phyloP scores from a whole-genome alignment of 2,329 filamentous ascomycete species.

The Fusarium euwallaceae region DNA sequence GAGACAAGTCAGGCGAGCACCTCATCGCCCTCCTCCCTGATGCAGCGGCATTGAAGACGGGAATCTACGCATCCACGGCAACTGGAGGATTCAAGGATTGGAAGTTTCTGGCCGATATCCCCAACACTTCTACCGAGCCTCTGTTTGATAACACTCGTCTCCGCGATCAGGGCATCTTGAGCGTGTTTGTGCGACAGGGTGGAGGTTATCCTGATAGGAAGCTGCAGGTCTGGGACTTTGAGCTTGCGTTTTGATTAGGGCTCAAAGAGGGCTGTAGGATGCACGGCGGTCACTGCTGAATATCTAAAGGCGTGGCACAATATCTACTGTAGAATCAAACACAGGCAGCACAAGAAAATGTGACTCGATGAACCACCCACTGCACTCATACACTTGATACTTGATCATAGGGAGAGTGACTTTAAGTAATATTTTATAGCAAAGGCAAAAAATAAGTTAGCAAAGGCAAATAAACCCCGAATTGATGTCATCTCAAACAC shows the following conservation, averaged over 20 bases:
- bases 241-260: constrained; percentile 15
- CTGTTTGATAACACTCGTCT: constrained; percentile 24
- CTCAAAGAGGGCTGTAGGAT: neutral
- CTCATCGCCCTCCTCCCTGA: constrained; percentile 26
- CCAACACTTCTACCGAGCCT: constrained; percentile 27
- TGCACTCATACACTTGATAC: too few relatives aligned
- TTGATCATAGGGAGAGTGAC: neutral
- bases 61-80: constrained; percentile 25
- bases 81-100: constrained; percentile 21
- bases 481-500: neutral
- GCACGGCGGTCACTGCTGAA: neutral
- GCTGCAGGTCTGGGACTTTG: constrained; percentile 37
- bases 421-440: neutral
- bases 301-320: neutral
- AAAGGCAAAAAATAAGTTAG: neutral
- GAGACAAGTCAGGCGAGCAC: constrained; percentile 25
- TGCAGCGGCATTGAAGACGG: neutral
- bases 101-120: constrained; percentile 19
- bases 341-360: neutral
- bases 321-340: neutral
- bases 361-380: neutral
- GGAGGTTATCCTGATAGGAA: constrained; percentile 24
- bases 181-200: constrained; percentile 27
- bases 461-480: neutral
- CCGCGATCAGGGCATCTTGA: constrained; percentile 19